A percentile compares a stretch with the other conserved stretches of the same genome.
These are phyloP conservation scores for Westerdykella aurantiaca DNA, from an alignment of 2,329 filamentous ascomycete genomes.

Conservation along the genomic window DNA sequence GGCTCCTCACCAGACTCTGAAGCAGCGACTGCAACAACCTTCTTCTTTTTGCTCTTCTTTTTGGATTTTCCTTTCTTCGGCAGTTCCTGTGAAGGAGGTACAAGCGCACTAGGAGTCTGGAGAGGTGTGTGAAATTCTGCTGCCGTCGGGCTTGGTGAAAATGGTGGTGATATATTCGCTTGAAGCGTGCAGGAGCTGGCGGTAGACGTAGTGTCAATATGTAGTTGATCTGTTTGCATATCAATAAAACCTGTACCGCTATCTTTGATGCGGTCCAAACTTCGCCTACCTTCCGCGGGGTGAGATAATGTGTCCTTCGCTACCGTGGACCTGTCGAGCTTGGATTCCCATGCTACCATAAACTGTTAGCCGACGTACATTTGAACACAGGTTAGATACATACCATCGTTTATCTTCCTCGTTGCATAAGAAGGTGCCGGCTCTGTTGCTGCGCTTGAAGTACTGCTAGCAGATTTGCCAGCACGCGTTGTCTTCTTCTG, in stretches of 20 bases:
- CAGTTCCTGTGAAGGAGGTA: background rate
- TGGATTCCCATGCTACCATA: background rate
- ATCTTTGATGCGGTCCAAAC: background rate
- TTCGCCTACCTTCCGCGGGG: background rate
- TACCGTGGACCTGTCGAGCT: background rate
- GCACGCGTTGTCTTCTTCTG: too few species aligned
- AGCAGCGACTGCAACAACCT: constrained; percentile 17
- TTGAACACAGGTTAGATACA: too few species aligned
- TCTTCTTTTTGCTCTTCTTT: constrained; percentile 37
- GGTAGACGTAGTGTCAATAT: constrained; percentile 3
- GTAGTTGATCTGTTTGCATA: background rate
- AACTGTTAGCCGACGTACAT: background rate
- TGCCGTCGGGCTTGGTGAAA: constrained; percentile 7
- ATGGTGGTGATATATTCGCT: background rate
- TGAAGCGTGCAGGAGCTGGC: constrained; percentile 8
- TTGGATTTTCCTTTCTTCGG: constrained; percentile 14
- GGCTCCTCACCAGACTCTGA: background rate
- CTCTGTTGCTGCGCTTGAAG: too few species aligned
- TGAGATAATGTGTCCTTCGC: background rate
- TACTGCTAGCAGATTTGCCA: too few species aligned
- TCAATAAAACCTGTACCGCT: background rate
- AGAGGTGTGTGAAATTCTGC: constrained; percentile 10
- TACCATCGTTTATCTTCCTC: too few species aligned
- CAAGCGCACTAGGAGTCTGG: constrained; percentile 7
- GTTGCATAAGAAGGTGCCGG: too few species aligned